Evolutionary conservation across 306 rosid species (phyloP), one percentile per base, ranked within the genome.

Genomic region (Casuarina glauca): DNA sequence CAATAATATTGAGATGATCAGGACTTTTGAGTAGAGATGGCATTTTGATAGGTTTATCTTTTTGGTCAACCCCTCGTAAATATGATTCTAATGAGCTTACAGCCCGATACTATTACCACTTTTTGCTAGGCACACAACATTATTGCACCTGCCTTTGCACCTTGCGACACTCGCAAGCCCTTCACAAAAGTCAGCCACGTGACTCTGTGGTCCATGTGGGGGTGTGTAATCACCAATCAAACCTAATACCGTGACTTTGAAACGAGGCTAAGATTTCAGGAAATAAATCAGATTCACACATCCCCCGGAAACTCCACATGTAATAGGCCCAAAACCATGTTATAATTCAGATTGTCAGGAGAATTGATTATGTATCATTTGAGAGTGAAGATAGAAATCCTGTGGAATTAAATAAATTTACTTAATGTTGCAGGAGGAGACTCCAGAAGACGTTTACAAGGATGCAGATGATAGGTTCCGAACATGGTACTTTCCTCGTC

Each of bases 381-480:
- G 26, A 10, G 70, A 6, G 70, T 66, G 48, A 66, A 41, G 32
- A 6, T 32, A 66, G 9, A 11, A 6, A 64, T 64, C 19, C 9
- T 8, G 41, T 39, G 20, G 50, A 76, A 49, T 46, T 26, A 44
- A 10, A 36, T 50, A 72, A 3, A 62, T 13, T 44, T 73, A 36
- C 10, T 53, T 81, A 54, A 70, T 83, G 74, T 73, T 83, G 74
- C 82, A 95, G 98, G 91, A 82, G 38, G 97, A 95, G 82, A 78
- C 9, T 15, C 97, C 97, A 54, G 62, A 82, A 70, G 91, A 92
- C 77, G 46, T 88, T 9, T 84, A 90, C 32, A 89, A 92, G 80
- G 93, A 92, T 68, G 72, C 97, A 0, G 97, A 91, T 69, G 97
- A 95, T 35, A 81, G 89, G 60, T 92, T 80, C 62, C 62, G 91